These are phyloP conservation scores for Eucalyptus albens DNA, from an alignment of 345 rosid species.

Conservation along the genomic window DNA sequence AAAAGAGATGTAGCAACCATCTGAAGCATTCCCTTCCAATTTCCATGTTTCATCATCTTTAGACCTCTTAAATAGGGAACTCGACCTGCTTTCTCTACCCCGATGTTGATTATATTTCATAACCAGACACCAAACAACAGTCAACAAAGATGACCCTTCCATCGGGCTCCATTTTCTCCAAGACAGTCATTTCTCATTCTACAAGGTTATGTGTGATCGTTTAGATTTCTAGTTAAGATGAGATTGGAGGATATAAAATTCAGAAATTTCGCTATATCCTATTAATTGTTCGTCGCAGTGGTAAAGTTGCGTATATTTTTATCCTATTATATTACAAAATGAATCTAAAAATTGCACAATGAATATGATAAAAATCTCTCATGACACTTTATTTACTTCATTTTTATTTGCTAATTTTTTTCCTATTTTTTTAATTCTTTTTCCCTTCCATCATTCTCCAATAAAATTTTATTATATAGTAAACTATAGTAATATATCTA, in stretches of 20 bases:
- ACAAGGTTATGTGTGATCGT: not conserved
- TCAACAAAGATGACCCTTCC: not conserved
- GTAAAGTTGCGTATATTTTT: accelerated
- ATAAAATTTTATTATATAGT: too few relatives aligned
- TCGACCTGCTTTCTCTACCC: not conserved
- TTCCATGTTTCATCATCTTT: not conserved
- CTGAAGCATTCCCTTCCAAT: not conserved
- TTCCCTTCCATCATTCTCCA: too few relatives aligned
- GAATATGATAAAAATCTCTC: too few relatives aligned
- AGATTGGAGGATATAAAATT: too few relatives aligned
- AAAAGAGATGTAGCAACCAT: not conserved
- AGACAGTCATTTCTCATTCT: not conserved
- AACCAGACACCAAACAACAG: not conserved
- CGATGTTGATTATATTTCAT: not conserved
- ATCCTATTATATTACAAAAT: too few relatives aligned
- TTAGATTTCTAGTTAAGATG: too few relatives aligned
- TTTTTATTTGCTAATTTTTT: too few relatives aligned
- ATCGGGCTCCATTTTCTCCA: not conserved
- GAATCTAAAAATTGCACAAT: too few relatives aligned
- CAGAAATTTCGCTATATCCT: too few relatives aligned
- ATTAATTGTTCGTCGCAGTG: too few relatives aligned
- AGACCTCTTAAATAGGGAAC: not conserved
- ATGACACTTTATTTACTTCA: accelerated
- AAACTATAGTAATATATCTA: too few relatives aligned
- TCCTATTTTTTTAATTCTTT: too few relatives aligned